phyloP scores from a whole-genome alignment of 2,329 filamentous ascomycete genomes.

The Colletotrichum simmondsii region DNA sequence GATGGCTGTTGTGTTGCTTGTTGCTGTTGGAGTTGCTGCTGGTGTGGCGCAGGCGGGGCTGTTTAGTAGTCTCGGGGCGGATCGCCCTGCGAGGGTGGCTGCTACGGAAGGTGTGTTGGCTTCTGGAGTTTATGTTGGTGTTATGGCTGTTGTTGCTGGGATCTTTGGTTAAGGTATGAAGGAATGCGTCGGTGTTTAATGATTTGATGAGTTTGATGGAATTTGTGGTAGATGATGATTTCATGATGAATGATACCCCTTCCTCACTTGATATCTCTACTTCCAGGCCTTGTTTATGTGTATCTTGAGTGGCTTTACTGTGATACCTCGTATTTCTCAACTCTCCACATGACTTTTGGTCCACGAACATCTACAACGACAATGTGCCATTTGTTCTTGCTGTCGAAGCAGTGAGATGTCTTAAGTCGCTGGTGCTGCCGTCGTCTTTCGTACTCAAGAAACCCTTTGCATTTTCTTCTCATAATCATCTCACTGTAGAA shows the following conservation, averaged over 20 bases:
- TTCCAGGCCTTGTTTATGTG: neutral
- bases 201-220: neutral
- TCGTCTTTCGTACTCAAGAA: too few species aligned
- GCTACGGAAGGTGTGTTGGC: conserved; percentile 39
- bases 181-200: too few species aligned
- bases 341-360: too few species aligned
- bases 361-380: too few species aligned
- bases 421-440: too few species aligned
- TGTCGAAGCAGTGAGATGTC: too few species aligned
- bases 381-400: too few species aligned
- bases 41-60: conserved; percentile 43
- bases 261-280: neutral
- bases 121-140: conserved; percentile 46
- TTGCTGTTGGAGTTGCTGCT: conserved; percentile 56
- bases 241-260: conserved; percentile 5
- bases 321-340: too few species aligned
- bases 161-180: conserved; percentile 32
- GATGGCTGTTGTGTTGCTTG: conserved; percentile 66
- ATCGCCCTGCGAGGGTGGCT: conserved; percentile 30
- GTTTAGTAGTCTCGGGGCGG: conserved; percentile 37
- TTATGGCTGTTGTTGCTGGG: conserved; percentile 48
- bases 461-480: too few species aligned
- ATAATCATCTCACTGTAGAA: too few species aligned
- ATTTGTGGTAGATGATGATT: neutral
- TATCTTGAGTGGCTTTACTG: too few species aligned